These are phyloP conservation scores for Mimosa bimucronata DNA, from an alignment of 306 rosid species.

Conservation along the genomic window DNA sequence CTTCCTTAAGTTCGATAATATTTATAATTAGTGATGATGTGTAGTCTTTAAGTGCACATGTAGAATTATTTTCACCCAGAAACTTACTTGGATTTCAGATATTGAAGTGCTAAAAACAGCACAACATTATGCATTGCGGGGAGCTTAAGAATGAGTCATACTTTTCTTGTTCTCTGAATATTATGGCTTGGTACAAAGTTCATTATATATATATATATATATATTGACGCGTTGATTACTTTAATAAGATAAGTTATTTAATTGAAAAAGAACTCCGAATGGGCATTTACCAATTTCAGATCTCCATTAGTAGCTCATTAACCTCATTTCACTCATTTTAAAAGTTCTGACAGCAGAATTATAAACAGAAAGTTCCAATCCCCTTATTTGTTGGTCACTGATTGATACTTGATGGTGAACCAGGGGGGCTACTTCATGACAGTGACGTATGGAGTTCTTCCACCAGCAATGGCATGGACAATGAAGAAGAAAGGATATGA, in stretches of 20 bases:
- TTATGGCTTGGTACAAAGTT: not conserved
- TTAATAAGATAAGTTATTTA: not conserved
- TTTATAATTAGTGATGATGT: not conserved
- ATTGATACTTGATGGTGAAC: constrained; percentile 31
- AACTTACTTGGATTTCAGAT: not conserved
- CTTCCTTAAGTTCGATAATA: not conserved
- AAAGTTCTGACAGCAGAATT: not conserved
- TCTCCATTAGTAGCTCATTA: not conserved
- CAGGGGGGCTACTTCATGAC: constrained; percentile 89
- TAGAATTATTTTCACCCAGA: not conserved
- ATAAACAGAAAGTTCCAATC: not conserved
- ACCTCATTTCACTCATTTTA: not conserved
- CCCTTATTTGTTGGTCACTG: not conserved
- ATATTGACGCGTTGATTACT: not conserved
- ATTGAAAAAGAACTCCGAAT: not conserved
- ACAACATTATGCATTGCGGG: not conserved
- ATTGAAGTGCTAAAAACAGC: not conserved
- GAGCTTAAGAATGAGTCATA: not conserved
- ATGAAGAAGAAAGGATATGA: constrained; percentile 47
- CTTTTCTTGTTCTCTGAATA: not conserved
- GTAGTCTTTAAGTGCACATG: not conserved
- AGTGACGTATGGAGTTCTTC: constrained; percentile 76
- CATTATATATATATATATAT: not conserved
- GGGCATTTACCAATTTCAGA: not conserved
- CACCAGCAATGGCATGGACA: constrained; percentile 82